Evolutionary conservation across 1,284 basidiomycete genomes (phyloP).

Genomic region (Blastosporella zonata): DNA sequence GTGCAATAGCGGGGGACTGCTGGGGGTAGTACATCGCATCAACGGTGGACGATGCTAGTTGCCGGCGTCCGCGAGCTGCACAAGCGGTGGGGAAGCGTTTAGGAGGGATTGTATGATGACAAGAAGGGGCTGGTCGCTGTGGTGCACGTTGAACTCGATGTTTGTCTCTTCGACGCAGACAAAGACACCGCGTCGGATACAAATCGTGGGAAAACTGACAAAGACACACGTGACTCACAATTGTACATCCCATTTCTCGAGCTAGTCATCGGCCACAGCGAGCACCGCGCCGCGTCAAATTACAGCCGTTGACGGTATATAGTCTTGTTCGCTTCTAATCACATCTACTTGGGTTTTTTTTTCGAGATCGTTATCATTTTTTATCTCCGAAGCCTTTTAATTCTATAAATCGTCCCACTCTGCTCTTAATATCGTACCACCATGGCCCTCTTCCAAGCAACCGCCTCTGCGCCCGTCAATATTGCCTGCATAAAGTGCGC

Average conservation of each 20-base stretch:
- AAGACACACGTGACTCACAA: slow-evolving; percentile 16
- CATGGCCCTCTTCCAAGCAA: slow-evolving; percentile 80
- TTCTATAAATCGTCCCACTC: slow-evolving; percentile 13
- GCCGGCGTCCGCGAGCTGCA: slow-evolving; percentile 9
- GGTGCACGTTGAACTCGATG: slow-evolving; percentile 16
- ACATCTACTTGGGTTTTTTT: slow-evolving; percentile 5
- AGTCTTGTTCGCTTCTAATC: neutral
- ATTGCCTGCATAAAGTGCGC: slow-evolving; percentile 94
- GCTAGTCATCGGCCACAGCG: slow-evolving; percentile 8
- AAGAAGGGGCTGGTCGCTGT: slow-evolving; percentile 13
- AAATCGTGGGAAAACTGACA: slow-evolving; percentile 19
- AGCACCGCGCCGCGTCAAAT: neutral
- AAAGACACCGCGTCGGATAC: slow-evolving; percentile 19
- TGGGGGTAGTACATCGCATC: slow-evolving; percentile 75
- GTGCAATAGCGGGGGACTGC: slow-evolving; percentile 73
- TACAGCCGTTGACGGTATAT: neutral
- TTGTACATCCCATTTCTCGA: slow-evolving; percentile 1
- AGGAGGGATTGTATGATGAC: neutral
- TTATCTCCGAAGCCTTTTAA: slow-evolving; percentile 6
- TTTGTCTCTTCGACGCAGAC: slow-evolving; percentile 17
- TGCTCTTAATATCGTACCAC: slow-evolving; percentile 22
- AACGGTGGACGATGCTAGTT: slow-evolving; percentile 23
- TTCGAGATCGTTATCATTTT: slow-evolving; percentile 13
- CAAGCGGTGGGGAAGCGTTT: neutral
- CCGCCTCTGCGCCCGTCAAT: slow-evolving; percentile 91